phyloP scores from a whole-genome alignment of 768 basidiomycete species.

The Tephrocybe sp. region DNA sequence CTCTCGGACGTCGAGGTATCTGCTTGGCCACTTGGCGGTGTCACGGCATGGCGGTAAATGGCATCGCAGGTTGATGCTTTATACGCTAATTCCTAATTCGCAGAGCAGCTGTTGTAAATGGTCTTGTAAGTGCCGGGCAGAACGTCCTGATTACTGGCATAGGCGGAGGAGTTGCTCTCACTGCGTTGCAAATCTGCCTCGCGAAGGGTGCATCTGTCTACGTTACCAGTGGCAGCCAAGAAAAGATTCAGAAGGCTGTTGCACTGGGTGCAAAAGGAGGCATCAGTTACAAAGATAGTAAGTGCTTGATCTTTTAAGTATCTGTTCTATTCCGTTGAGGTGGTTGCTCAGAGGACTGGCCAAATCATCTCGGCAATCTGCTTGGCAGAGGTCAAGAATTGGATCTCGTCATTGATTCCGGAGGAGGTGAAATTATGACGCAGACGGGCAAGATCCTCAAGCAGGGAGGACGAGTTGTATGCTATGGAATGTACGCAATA shows the following conservation, averaged over 20 bases:
- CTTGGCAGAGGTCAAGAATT: conserved; percentile 40
- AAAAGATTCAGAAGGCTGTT: conserved; percentile 69
- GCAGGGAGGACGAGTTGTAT: conserved; percentile 57
- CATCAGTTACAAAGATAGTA: conserved; percentile 68
- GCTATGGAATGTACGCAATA: conserved; percentile 63
- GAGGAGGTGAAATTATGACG: conserved; percentile 63
- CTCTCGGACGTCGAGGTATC: conserved; percentile 68
- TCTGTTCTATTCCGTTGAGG: no score
- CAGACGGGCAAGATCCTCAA: conserved; percentile 51
- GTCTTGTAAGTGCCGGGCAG: conserved; percentile 57
- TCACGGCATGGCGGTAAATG: conserved; percentile 83
- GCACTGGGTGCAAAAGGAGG: conserved; percentile 77
- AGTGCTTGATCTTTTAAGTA: conserved; percentile 22
- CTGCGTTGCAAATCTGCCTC: conserved; percentile 72
- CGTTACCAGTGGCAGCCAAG: conserved; percentile 70
- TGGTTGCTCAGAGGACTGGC: conserved; percentile 62
- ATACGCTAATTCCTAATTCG: conserved; percentile 1
- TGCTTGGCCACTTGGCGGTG: conserved; percentile 74
- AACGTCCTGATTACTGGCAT: conserved; percentile 81
- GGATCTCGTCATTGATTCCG: conserved; percentile 70
- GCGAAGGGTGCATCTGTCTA: conserved; percentile 80
- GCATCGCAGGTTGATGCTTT: neutral
- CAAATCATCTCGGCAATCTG: conserved; percentile 42
- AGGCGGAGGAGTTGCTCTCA: conserved; percentile 82
- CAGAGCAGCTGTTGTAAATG: conserved; percentile 71